Conservation (phyloP, 139 green algal genomes). For the Chlorella sp. region DNA sequence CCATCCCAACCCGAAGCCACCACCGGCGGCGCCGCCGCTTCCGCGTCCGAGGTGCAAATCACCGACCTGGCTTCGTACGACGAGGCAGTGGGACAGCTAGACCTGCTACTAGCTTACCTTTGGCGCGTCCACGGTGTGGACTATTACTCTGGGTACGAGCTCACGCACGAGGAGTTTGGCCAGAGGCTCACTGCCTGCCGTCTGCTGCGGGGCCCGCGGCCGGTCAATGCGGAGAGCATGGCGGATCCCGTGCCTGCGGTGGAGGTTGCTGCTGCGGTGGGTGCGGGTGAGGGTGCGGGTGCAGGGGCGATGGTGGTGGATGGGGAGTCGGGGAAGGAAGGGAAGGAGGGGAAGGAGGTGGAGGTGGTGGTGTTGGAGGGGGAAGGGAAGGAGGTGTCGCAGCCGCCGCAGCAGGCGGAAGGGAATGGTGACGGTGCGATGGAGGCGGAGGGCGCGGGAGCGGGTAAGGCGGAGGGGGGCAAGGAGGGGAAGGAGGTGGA, state of each 20-base stretch:
- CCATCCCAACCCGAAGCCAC: no score
- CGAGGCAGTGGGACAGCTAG: conserved; percentile 49
- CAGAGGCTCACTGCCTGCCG: conserved; percentile 15
- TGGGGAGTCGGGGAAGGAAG: not conserved
- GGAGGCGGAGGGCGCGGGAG: no score
- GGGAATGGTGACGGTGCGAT: no score
- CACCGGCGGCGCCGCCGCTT: no score
- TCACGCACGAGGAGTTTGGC: conserved; percentile 9
- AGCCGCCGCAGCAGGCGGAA: not conserved
- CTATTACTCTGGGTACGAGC: conserved; percentile 72
- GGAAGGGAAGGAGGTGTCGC: no score
- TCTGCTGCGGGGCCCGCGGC: conserved; percentile 10
- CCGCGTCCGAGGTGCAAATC: no score
- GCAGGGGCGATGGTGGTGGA: not conserved
- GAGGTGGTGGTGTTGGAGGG: not conserved
- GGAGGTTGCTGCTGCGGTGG: not conserved
- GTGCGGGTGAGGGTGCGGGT: conserved; percentile 22
- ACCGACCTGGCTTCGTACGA: no score
- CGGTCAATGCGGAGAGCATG: not conserved
- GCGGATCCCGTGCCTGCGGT: not conserved
- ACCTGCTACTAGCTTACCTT: conserved; percentile 82
- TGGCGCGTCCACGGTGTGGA: conserved; percentile 88
- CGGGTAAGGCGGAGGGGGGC: no score
- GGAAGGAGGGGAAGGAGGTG: not conserved
- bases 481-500: no score